Conservation (phyloP, 1,139 yeast species). For the Kodamaea alishanica region DNA sequence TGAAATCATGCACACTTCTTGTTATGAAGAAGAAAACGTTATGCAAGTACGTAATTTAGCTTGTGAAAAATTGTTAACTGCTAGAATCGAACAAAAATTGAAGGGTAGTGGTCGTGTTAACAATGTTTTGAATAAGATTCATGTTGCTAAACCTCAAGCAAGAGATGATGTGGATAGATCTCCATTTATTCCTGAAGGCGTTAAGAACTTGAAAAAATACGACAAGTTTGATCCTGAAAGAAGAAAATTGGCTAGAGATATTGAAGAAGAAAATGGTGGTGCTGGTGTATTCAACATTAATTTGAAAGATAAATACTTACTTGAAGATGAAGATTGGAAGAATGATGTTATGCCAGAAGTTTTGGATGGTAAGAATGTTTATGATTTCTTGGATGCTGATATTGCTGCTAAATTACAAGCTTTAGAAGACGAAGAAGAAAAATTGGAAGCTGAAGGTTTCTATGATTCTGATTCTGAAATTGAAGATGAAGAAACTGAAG, state of each 20-base stretch:
- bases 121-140: slow-evolving; percentile 90
- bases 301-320: slow-evolving; percentile 82
- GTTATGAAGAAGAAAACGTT: slow-evolving; percentile 91
- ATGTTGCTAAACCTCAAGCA: slow-evolving; percentile 84
- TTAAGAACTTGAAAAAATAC: slow-evolving; percentile 55
- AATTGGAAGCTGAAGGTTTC: slow-evolving; percentile 89
- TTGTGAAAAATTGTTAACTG: slow-evolving; percentile 90
- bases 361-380: slow-evolving; percentile 92
- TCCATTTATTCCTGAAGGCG: slow-evolving; percentile 79
- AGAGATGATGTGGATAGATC: slow-evolving; percentile 84
- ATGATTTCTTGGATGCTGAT: slow-evolving; percentile 95
- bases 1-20: slow-evolving; percentile 89
- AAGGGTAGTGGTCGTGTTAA: slow-evolving; percentile 89
- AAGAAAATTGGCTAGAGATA: slow-evolving; percentile 76
- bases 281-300: slow-evolving; percentile 97
- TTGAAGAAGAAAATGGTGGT: slow-evolving; percentile 95
- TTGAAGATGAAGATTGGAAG: slow-evolving; percentile 98
- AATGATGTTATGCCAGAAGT: slow-evolving; percentile 96
- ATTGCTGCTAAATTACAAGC: slow-evolving; percentile 91
- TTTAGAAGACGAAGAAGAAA: slow-evolving; percentile 94
- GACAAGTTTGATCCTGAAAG: slow-evolving; percentile 80
- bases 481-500: slow-evolving; percentile 63
- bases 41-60: slow-evolving; percentile 97
- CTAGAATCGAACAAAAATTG: slow-evolving; percentile 94
- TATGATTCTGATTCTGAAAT: slow-evolving; percentile 85